These are phyloP conservation scores for Thielaviopsis populi DNA, from an alignment of 2,329 filamentous ascomycete genomes.

Conservation along the genomic window DNA sequence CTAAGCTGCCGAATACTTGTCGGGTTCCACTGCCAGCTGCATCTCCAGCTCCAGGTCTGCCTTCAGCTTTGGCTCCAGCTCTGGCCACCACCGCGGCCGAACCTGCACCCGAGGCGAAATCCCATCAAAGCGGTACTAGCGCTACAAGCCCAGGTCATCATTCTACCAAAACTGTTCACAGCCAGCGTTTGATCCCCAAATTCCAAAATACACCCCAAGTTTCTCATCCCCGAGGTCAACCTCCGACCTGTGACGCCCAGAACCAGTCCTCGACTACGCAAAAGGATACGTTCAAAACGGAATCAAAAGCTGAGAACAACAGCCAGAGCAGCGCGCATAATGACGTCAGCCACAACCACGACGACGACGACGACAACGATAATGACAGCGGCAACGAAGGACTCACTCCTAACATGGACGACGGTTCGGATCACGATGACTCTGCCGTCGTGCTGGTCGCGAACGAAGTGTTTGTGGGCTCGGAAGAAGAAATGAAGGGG, in stretches of 20 bases:
- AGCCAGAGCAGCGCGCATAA: neutral
- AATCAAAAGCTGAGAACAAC: neutral
- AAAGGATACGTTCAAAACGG: neutral
- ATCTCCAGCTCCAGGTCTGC: neutral
- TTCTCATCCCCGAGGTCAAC: neutral
- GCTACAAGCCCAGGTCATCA: neutral
- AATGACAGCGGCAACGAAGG: neutral
- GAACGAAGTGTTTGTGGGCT: neutral
- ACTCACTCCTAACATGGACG: neutral
- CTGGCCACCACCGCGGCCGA: neutral
- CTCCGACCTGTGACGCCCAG: neutral
- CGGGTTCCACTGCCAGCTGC: neutral
- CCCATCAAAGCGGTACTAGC: neutral
- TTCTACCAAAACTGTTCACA: neutral
- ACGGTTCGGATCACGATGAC: neutral
- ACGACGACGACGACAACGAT: neutral
- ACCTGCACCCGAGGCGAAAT: neutral
- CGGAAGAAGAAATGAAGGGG: neutral
- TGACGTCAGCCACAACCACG: neutral
- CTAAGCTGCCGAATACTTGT: neutral
- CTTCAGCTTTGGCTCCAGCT: neutral
- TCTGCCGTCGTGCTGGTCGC: neutral
- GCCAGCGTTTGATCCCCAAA: neutral
- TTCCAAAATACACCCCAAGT: neutral
- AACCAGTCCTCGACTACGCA: neutral